phyloP scores from a whole-genome alignment of 345 rosid genomes.

The Salix dunnii region DNA sequence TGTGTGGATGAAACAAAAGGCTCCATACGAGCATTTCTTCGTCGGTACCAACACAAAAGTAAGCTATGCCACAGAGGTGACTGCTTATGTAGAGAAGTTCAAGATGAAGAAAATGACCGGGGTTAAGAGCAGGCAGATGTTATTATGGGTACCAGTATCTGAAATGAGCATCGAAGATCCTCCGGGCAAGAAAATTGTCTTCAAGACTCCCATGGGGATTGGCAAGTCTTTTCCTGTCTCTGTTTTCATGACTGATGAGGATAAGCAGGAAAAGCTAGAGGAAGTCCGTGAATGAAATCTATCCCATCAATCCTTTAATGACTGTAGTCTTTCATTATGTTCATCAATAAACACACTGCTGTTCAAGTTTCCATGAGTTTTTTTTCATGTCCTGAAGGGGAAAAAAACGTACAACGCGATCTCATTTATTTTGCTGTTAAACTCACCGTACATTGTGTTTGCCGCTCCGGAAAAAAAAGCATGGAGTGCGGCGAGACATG shows the following conservation, averaged over 20 bases:
- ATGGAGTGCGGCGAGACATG: too few relatives aligned
- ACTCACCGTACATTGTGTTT: too few relatives aligned
- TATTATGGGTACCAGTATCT: slow-evolving; percentile 77
- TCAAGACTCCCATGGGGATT: slow-evolving; percentile 90
- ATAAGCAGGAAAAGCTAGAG: slow-evolving; percentile 50
- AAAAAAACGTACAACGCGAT: too few relatives aligned
- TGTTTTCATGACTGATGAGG: slow-evolving; percentile 73
- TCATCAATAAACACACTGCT: background rate
- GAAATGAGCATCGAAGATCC: slow-evolving; percentile 76
- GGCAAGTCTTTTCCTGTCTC: slow-evolving; percentile 71
- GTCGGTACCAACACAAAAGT: slow-evolving; percentile 53
- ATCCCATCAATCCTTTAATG: background rate
- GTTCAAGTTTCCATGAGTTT: background rate
- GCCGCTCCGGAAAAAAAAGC: too few relatives aligned
- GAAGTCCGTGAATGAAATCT: slow-evolving; percentile 19
- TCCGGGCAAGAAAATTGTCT: slow-evolving; percentile 45
- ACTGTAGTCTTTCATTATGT: background rate
- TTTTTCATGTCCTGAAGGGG: background rate
- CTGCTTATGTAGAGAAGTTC: slow-evolving; percentile 69
- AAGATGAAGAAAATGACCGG: slow-evolving; percentile 95
- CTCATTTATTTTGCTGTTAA: too few relatives aligned
- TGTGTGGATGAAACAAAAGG: slow-evolving; percentile 88
- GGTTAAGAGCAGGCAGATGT: slow-evolving; percentile 77
- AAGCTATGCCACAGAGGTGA: slow-evolving; percentile 67
- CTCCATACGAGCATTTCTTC: slow-evolving; percentile 77